Evolutionary conservation across 495 filamentous ascomycete species (phyloP).

Genomic region (Penicillium malachiteum): DNA sequence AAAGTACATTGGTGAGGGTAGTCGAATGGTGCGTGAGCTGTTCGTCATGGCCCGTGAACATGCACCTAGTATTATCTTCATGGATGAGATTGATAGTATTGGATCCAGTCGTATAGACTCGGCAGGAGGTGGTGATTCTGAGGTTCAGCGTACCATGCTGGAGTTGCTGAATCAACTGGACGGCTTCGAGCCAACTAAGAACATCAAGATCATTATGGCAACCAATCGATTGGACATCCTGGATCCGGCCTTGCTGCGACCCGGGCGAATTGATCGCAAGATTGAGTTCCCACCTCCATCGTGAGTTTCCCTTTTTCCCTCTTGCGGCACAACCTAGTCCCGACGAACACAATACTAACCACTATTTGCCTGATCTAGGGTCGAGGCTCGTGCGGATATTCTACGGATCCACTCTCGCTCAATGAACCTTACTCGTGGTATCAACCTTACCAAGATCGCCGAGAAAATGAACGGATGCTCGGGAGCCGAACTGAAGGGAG

Average conservation of each 20-base stretch:
- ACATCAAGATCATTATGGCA: constrained; percentile 99
- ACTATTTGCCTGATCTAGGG: constrained; percentile 37
- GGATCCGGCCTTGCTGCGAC: constrained; percentile 89
- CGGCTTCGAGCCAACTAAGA: constrained; percentile 99
- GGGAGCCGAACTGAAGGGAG: constrained; percentile 94
- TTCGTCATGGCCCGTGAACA: constrained; percentile 99
- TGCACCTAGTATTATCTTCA: constrained; percentile 99
- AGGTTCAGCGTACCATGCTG: constrained; percentile 99
- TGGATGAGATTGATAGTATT: constrained; percentile 99
- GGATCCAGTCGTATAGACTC: constrained; percentile 96
- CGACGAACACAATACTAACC: constrained; percentile 12
- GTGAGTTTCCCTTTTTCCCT: constrained; percentile 37
- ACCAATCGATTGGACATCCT: constrained; percentile 97
- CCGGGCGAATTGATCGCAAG: constrained; percentile 96
- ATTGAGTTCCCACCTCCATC: constrained; percentile 99
- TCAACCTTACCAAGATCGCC: constrained; percentile 96
- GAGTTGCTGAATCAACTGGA: constrained; percentile 98
- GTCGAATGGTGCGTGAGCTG: constrained; percentile 96
- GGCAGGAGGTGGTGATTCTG: constrained; percentile 92
- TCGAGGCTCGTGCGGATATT: constrained; percentile 97
- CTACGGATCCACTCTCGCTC: constrained; percentile 92
- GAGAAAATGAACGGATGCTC: constrained; percentile 99
- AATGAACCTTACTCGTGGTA: constrained; percentile 98
- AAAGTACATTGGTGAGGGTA: constrained; percentile 98
- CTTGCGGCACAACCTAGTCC: neutral